phyloP scores from a whole-genome alignment of 345 rosid species.

The Dipteronia sinensis region DNA sequence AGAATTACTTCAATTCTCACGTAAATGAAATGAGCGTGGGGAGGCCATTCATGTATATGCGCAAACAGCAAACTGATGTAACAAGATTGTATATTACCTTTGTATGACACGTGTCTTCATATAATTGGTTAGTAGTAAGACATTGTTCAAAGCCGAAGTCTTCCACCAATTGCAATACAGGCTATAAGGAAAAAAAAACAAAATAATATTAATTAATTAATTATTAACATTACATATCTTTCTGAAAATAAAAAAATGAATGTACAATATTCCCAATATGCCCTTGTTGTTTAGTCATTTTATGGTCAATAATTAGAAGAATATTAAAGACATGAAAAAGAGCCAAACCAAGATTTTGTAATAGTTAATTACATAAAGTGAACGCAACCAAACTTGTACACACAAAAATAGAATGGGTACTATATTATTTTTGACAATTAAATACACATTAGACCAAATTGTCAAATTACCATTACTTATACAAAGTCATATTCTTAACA shows the following conservation, averaged over 20 bases:
- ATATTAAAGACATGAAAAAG: background rate
- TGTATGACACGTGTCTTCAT: background rate
- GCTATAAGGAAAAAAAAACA: background rate
- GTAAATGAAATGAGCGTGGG: background rate
- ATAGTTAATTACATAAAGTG: background rate
- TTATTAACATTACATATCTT: too few relatives aligned
- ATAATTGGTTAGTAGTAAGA: slow-evolving; percentile 18
- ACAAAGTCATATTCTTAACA: too few relatives aligned
- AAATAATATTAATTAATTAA: too few relatives aligned
- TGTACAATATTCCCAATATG: too few relatives aligned
- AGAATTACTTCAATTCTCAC: background rate
- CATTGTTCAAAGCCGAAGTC: background rate
- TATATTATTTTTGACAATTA: background rate
- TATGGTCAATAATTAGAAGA: background rate
- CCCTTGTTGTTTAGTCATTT: background rate
- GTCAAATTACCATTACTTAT: background rate
- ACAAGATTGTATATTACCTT: background rate
- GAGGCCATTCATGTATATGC: background rate
- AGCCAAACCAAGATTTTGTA: background rate
- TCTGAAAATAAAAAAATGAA: background rate
- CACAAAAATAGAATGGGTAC: background rate
- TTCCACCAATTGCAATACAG: background rate
- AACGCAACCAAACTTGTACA: background rate
- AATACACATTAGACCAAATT: too few relatives aligned
- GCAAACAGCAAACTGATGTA: background rate